Conservation (phyloP, 179 eudicot genomes). For the Silene coronaria region DNA sequence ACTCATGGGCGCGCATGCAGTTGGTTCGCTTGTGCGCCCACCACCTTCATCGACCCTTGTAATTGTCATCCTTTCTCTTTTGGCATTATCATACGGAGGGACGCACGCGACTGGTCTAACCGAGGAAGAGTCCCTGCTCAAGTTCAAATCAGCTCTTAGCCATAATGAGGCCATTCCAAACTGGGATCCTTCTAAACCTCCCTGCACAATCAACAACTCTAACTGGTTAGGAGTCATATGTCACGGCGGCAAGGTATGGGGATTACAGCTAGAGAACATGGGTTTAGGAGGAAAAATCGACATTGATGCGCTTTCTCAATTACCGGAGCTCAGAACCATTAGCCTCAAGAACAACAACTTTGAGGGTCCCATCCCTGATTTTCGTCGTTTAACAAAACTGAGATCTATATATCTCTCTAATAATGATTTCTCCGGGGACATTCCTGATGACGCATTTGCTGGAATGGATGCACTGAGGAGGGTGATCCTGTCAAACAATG, state of each 20-base stretch:
- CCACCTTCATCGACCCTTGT: slow-evolving; percentile 18
- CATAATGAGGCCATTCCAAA: slow-evolving; percentile 28
- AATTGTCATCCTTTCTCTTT: slow-evolving; percentile 14
- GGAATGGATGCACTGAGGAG: slow-evolving; percentile 57
- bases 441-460: slow-evolving; percentile 42
- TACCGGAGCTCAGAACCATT: slow-evolving; percentile 40
- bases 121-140: slow-evolving; percentile 39
- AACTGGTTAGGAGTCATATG: slow-evolving; percentile 55
- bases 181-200: slow-evolving; percentile 40
- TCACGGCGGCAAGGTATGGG: slow-evolving; percentile 39
- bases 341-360: slow-evolving; percentile 46
- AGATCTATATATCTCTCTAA: slow-evolving; percentile 39
- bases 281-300: slow-evolving; percentile 42
- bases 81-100: slow-evolving; percentile 16
- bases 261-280: slow-evolving; percentile 50
- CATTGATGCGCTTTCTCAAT: slow-evolving; percentile 35
- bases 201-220: slow-evolving; percentile 30
- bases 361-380: slow-evolving; percentile 41
- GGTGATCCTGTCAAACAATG: slow-evolving; percentile 41
- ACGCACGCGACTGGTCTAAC: slow-evolving; percentile 15
- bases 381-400: slow-evolving; percentile 33
- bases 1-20: slow-evolving; percentile 57
- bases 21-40: slow-evolving; percentile 46
- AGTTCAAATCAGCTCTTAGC: slow-evolving; percentile 36
- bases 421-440: slow-evolving; percentile 47